phyloP scores from a whole-genome alignment of 2,329 filamentous ascomycete species.

The Madurella fahalii region DNA sequence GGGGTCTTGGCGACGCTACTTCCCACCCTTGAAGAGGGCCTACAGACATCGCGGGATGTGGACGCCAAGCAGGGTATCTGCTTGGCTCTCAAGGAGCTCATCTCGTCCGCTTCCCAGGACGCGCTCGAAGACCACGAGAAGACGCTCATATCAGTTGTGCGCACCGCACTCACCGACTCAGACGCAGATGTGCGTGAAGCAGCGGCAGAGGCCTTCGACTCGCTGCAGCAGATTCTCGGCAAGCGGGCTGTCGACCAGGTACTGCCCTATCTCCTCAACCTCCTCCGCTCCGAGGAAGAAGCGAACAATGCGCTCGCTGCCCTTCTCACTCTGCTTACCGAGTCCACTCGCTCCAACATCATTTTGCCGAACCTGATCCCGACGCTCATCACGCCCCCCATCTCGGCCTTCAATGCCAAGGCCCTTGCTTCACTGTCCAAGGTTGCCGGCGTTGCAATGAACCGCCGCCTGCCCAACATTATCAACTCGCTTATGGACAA shows the following conservation, averaged over 20 bases:
- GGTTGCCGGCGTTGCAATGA: slow-evolving; percentile 88
- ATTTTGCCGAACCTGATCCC: slow-evolving; percentile 95
- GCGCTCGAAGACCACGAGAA: slow-evolving; percentile 92
- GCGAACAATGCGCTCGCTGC: slow-evolving; percentile 91
- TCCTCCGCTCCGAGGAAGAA: slow-evolving; percentile 80
- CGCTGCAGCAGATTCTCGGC: slow-evolving; percentile 86
- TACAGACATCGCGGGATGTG: slow-evolving; percentile 82
- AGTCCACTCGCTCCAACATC: slow-evolving; percentile 89
- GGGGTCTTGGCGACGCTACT: slow-evolving; percentile 82
- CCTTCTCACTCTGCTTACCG: slow-evolving; percentile 87
- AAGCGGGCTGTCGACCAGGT: slow-evolving; percentile 95
- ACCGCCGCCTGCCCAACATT: slow-evolving; percentile 80
- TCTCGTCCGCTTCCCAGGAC: slow-evolving; percentile 81
- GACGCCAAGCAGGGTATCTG: slow-evolving; percentile 97
- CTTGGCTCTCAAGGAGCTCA: slow-evolving; percentile 89
- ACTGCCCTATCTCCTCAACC: slow-evolving; percentile 81
- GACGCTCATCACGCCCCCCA: slow-evolving; percentile 83
- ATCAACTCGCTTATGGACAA: slow-evolving; percentile 94
- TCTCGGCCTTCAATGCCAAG: slow-evolving; percentile 90
- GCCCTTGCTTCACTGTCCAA: slow-evolving; percentile 89
- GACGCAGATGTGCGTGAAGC: slow-evolving; percentile 90
- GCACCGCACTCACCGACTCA: slow-evolving; percentile 84
- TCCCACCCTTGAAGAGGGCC: slow-evolving; percentile 86
- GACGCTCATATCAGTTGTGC: slow-evolving; percentile 88
- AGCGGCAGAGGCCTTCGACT: slow-evolving; percentile 95